Base-by-base conservation (phyloP, 345 rosid species). In the Citrus australasica region DNA sequence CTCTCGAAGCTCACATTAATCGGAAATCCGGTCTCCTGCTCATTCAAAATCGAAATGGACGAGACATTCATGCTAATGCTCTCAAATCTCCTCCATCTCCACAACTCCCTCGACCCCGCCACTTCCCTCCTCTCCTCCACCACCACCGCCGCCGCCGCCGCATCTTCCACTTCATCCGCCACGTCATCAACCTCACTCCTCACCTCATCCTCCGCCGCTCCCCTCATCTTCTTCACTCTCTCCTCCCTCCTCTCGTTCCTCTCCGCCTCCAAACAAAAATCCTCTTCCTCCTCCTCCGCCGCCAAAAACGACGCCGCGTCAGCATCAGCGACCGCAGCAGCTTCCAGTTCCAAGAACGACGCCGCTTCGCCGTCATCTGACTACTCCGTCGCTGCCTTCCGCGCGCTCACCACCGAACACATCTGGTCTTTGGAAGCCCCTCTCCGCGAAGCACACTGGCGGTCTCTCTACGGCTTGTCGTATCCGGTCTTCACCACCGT, bases 41-140 rank as follows among this genome's bases (percentile, higher is more conserved):
- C 51, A 46, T 11, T 46, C 51, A 46, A 46, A 13, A 46, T 46
- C 51, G 19, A 7, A 5, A 96, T 96, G 99, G 99, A 94, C 61
- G 95, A 94, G 79, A 90, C 97, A 14, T 85, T 96, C 83, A 72
- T 92, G 89, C 61, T 93, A 76, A 89, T 94, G 95, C 90, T 96
- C 38, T 92, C 99, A 51, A 93, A 92, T 67, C 95, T 96, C 66
- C 90, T 96, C 35, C 99, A 94, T 81, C 98, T 96, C 79, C 97
- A 95, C 67, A 92, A 90, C 86, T 88, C 93, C 46, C 82, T 93
- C 22, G 98, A 96, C 80, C 94, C 97, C 21, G 73, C 99, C 61
- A 83, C 87, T 60, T 79, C 93, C 58, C 73, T 87, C 81, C 89
- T 94, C 82, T 88, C 91, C 61, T 80, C 92, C 27, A 6, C 93